A percentile compares a stretch with the other conserved stretches of the same genome.
Conservation (phyloP, 2,329 filamentous ascomycete genomes). For the Ophiostoma pallidulum region DNA sequence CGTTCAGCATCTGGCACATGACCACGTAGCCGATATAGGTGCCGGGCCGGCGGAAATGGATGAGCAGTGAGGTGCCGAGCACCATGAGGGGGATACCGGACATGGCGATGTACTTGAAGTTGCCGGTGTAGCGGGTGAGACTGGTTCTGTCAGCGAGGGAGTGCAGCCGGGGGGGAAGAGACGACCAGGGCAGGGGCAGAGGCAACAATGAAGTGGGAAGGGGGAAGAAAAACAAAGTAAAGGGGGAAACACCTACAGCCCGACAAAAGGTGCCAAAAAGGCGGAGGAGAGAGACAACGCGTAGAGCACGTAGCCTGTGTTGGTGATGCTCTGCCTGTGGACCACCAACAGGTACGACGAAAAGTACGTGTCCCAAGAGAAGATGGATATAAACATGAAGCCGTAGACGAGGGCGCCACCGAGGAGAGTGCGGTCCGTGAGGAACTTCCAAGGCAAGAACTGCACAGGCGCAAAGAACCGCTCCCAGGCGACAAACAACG, state of each 20-base stretch:
- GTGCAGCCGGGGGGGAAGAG: too few relatives aligned
- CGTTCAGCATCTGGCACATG: slow-evolving; percentile 44
- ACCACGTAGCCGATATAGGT: slow-evolving; percentile 41
- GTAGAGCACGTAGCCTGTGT: slow-evolving; percentile 13
- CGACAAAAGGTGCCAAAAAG: slow-evolving; percentile 34
- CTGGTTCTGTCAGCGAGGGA: slow-evolving; percentile 15
- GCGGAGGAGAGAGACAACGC: slow-evolving; percentile 22
- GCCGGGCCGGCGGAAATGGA: slow-evolving; percentile 43
- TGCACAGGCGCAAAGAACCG: slow-evolving; percentile 27
- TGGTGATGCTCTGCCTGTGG: slow-evolving; percentile 14
- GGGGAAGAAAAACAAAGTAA: too few relatives aligned
- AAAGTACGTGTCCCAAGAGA: slow-evolving; percentile 20
- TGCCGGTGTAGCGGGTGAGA: slow-evolving; percentile 37
- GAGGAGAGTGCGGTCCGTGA: slow-evolving; percentile 38
- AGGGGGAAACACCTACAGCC: slow-evolving; percentile 20
- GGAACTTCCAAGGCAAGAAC: slow-evolving; percentile 33
- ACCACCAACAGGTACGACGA: slow-evolving; percentile 17
- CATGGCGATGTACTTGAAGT: slow-evolving; percentile 34
- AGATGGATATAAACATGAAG: slow-evolving; percentile 13
- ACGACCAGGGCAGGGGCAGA: too few relatives aligned
- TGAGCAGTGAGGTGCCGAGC: slow-evolving; percentile 43
- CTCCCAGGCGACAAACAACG: slow-evolving; percentile 31
- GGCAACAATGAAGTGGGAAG: too few relatives aligned
- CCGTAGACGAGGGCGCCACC: slow-evolving; percentile 8
- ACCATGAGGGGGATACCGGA: slow-evolving; percentile 46